Evolutionary conservation across 1,284 basidiomycete genomes (phyloP).

Genomic region (Trametes sp.): DNA sequence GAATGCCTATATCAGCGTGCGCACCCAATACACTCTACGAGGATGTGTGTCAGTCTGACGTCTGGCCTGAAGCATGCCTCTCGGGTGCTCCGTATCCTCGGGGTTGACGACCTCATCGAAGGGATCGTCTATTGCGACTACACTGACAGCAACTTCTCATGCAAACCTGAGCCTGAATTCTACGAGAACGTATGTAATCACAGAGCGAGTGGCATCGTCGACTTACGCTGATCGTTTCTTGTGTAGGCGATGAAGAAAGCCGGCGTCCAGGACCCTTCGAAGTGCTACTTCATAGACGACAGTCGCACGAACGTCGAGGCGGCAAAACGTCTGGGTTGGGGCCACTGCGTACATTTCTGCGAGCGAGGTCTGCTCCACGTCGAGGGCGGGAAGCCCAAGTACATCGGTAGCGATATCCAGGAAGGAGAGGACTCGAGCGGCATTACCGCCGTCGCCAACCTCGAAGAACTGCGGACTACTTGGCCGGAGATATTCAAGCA

Average conservation of each 20-base stretch:
- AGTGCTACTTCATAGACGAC: conserved; percentile 82
- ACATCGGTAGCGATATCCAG: conserved; percentile 51
- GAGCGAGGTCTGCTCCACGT: conserved; percentile 68
- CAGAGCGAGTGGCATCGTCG: neutral
- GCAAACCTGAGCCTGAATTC: conserved; percentile 83
- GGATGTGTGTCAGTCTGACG: conserved; percentile 1
- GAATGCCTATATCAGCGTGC: conserved; percentile 79
- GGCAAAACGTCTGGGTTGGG: conserved; percentile 74
- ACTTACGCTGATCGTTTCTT: conserved; percentile 2
- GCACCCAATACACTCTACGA: conserved; percentile 33
- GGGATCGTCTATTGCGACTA: conserved; percentile 88
- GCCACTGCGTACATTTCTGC: conserved; percentile 74
- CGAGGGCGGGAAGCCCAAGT: conserved; percentile 66
- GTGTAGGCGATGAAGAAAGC: conserved; percentile 70
- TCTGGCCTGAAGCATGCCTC: conserved; percentile 71
- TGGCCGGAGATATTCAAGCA: conserved; percentile 77
- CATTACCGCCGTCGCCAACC: conserved; percentile 54
- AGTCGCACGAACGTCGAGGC: conserved; percentile 71
- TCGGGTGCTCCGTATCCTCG: conserved; percentile 80
- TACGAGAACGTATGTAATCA: conserved; percentile 62
- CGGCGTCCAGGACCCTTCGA: conserved; percentile 63
- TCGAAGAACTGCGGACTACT: conserved; percentile 70
- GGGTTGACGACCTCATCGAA: conserved; percentile 80
- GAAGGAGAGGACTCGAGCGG: conserved; percentile 49
- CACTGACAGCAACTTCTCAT: conserved; percentile 69